Base-by-base conservation (phyloP, 345 rosid species). In the Brassica rapa region DNA sequence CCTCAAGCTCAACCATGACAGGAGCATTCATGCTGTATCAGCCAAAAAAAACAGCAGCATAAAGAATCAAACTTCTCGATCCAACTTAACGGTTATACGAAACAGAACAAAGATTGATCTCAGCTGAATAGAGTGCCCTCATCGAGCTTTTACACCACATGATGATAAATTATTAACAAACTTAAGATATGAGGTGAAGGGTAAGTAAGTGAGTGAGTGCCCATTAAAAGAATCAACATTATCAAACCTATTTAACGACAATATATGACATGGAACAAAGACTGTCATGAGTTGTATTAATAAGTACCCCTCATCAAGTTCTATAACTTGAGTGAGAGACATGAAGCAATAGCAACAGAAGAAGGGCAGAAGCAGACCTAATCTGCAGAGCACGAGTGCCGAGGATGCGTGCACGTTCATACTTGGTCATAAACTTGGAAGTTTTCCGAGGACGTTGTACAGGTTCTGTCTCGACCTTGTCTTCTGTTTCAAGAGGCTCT, bases 1-100 rank as follows among this genome's bases (percentile, higher is more conserved):
- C 94, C 83, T 94, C 95, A 79, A 94, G 81, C 88, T 89, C 88
- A 29, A 92, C 98, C 95, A 91, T 94, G 12, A 92, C 91, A 14
- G 98, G 98, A 49, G 97, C 97, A 87, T 92, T 92, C 97, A 94
- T 88, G 82, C 95, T 89, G 90, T 76, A 67, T 71, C 80, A 69
- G 35, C 25, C 5, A 32, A 32, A 57, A 81, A 71, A 14, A 65
- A 53, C 3, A 62, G 46, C 3, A 67, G 65, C 25, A 68, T 0
- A 74, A 71, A 53, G 8, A 1, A 57, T 6, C 12, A 27, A 33
- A 59, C 25, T 23, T 46, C 2, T 25, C 6, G 0, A 63, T 14
- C 65, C 68, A 32, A 39, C 56, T n/a, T n/a, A 53, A 51, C 57
- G 4, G 27, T 29, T n/a, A 32, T 3, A 62, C 9, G 4, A 59